Evolutionary conservation across 2,329 filamentous ascomycete species (phyloP).

Genomic region (Hymenotorrendiella dingleyae): DNA sequence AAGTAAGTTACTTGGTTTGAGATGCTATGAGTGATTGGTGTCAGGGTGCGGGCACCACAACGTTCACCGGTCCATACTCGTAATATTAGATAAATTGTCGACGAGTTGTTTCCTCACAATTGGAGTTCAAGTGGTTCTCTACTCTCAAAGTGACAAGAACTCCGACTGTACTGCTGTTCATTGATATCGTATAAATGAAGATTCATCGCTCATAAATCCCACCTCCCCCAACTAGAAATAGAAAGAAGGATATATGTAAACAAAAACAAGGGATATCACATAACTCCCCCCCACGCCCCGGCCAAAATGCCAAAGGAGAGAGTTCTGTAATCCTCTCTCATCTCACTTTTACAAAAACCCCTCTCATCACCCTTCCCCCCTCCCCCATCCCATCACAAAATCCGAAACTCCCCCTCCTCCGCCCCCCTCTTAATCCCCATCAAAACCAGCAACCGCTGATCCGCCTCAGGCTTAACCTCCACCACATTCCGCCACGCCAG

Average conservation of each 20-base stretch:
- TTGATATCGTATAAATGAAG: too few species aligned
- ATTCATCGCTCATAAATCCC: not conserved
- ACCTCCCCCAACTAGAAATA: too few species aligned
- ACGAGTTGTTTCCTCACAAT: too few species aligned
- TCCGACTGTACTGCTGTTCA: too few species aligned
- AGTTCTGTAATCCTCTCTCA: not conserved
- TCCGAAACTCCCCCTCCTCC: slow-evolving; percentile 6
- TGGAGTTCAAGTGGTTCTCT: too few species aligned
- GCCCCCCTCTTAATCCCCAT: slow-evolving; percentile 1
- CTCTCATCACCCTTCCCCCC: not conserved
- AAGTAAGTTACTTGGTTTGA: too few species aligned
- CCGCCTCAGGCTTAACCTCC: slow-evolving; percentile 2
- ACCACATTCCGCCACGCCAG: not conserved
- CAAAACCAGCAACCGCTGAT: not conserved
- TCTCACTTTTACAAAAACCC: not conserved
- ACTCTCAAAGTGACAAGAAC: too few species aligned
- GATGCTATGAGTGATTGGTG: too few species aligned
- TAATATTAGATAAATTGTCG: too few species aligned
- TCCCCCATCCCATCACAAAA: slow-evolving; percentile 1
- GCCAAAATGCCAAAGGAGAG: not conserved
- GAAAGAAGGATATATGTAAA: not conserved
- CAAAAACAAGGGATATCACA: not conserved
- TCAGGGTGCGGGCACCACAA: too few species aligned
- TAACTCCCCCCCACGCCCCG: not conserved
- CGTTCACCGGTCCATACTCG: too few species aligned